Conservation (phyloP, 164 flowering plant species). For the Tetrastigma voinierianum region DNA sequence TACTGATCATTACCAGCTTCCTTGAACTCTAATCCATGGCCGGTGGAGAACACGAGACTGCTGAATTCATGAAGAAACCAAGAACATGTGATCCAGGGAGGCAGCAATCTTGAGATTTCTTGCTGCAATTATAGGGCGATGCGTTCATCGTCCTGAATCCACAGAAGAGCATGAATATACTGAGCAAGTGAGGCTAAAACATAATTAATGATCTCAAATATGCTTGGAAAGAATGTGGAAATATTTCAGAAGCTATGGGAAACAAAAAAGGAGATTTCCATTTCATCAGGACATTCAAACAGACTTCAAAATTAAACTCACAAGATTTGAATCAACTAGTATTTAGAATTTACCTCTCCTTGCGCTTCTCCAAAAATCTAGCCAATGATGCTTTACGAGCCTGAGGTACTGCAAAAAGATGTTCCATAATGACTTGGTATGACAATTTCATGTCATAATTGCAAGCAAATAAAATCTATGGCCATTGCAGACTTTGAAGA, state of each 20-base stretch:
- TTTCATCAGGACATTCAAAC: too few species aligned
- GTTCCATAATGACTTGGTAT: background rate
- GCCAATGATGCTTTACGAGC: constrained; percentile 64
- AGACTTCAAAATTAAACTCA: too few species aligned
- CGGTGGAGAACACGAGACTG: constrained; percentile 5
- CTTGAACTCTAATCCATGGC: background rate
- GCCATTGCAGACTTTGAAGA: background rate
- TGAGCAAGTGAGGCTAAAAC: too few species aligned
- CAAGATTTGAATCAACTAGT: too few species aligned
- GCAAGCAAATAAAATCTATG: background rate
- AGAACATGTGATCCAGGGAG: constrained; percentile 8
- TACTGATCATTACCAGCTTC: background rate
- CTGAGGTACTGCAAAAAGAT: constrained; percentile 44
- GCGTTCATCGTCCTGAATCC: constrained; percentile 16
- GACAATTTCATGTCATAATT: background rate
- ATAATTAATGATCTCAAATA: too few species aligned
- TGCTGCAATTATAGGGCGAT: constrained; percentile 20
- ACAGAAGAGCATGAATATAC: background rate
- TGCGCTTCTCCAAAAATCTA: constrained; percentile 62
- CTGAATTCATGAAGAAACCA: constrained; percentile 6
- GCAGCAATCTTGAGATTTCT: constrained; percentile 17
- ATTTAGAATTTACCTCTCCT: constrained; percentile 36
- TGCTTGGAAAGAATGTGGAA: too few species aligned
- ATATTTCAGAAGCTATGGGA: too few species aligned
- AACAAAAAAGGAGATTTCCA: too few species aligned